phyloP scores from a whole-genome alignment of 805 yeast species.

The Ogataea neopini region DNA sequence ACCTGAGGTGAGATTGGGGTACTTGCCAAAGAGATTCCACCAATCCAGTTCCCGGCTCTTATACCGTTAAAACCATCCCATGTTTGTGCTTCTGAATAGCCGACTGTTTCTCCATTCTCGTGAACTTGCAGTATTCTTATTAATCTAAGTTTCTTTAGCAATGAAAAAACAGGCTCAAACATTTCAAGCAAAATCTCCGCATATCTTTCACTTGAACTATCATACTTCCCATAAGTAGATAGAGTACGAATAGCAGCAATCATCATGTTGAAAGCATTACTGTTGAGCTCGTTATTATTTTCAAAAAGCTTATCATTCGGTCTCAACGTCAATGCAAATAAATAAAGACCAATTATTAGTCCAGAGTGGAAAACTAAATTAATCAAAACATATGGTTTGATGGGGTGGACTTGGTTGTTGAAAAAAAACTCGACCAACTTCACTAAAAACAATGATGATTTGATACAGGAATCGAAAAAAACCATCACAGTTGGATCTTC shows the following conservation, averaged over 20 bases:
- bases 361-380: constrained; percentile 40
- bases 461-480: constrained; percentile 40
- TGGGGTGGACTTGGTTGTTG: constrained; percentile 35
- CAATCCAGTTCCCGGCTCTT: constrained; percentile 2
- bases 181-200: constrained; percentile 20
- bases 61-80: background rate
- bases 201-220: constrained; percentile 17
- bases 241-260: constrained; percentile 16
- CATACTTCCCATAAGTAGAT: constrained; percentile 15
- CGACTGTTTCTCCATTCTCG: constrained; percentile 6
- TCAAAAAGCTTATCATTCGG: constrained; percentile 13
- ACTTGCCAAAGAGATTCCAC: background rate
- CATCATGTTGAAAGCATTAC: constrained; percentile 17
- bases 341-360: constrained; percentile 36
- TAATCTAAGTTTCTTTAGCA: constrained; percentile 7
- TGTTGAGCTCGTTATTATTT: constrained; percentile 16
- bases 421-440: constrained; percentile 34
- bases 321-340: constrained; percentile 24
- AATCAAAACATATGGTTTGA: constrained; percentile 37
- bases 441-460: constrained; percentile 38
- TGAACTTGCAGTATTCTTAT: constrained; percentile 4
- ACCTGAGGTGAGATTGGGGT: background rate
- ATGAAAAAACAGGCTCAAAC: constrained; percentile 16
- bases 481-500: constrained; percentile 20
- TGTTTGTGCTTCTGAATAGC: background rate